These are phyloP conservation scores for Plasmodium billcollinsi DNA, from an alignment of 169 alveolate genomes.

Conservation along the genomic window DNA sequence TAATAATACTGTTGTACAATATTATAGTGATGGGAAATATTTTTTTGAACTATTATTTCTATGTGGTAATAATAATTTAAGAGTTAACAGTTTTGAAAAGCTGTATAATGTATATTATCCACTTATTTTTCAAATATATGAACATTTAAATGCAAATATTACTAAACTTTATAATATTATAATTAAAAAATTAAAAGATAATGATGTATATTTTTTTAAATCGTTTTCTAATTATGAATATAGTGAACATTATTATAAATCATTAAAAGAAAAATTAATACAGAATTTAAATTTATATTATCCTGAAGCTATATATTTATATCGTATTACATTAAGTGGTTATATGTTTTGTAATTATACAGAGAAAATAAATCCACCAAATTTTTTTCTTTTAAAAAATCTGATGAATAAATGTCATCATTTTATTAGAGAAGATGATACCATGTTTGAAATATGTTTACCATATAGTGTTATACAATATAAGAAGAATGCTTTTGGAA, in stretches of 20 bases:
- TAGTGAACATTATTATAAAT: conserved; percentile 28
- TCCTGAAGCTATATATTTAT: conserved; percentile 35
- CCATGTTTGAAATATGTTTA: conserved; percentile 56
- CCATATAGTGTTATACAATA: conserved; percentile 73
- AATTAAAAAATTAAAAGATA: conserved; percentile 7
- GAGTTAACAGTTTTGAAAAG: conserved; percentile 61
- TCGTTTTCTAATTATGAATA: conserved; percentile 29
- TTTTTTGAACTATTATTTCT: conserved; percentile 57
- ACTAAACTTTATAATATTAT: conserved; percentile 39
- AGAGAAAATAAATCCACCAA: conserved; percentile 71
- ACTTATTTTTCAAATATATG: conserved; percentile 40
- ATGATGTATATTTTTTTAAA: conserved; percentile 46
- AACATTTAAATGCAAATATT: conserved; percentile 24
- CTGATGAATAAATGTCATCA: conserved; percentile 53
- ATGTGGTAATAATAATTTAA: conserved; percentile 72
- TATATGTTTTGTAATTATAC: conserved; percentile 76
- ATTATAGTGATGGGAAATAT: conserved; percentile 63
- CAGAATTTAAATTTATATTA: conserved; percentile 35
- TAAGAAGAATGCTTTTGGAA: conserved; percentile 40
- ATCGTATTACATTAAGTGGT: conserved; percentile 74
- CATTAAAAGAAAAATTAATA: conserved; percentile 68
- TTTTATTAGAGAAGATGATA: conserved; percentile 43
- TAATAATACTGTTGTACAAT: conserved; percentile 73
- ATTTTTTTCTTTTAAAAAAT: conserved; percentile 51
- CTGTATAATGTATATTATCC: conserved; percentile 47